Evolutionary conservation across 169 alveolate species (phyloP).

Genomic region (Plasmodium inui): DNA sequence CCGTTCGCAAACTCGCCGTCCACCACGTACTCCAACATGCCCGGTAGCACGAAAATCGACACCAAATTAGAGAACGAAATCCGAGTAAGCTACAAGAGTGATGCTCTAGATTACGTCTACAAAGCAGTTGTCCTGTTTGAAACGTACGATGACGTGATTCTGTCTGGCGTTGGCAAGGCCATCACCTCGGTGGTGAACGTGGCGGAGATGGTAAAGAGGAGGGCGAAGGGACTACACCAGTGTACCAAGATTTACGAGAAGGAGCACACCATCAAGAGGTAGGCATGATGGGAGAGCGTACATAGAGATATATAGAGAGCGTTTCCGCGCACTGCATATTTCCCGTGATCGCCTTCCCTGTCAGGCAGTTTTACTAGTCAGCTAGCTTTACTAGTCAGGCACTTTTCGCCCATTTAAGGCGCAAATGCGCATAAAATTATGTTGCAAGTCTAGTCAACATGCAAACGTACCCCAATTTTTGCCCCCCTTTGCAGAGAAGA

Average conservation of each 20-base stretch:
- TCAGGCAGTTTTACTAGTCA: too few relatives aligned
- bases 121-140: conserved; percentile 67
- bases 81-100: conserved; percentile 61
- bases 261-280: conserved; percentile 65
- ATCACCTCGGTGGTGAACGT: conserved; percentile 72
- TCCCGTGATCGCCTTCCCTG: background rate
- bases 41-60: conserved; percentile 67
- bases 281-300: background rate
- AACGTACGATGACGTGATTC: conserved; percentile 45
- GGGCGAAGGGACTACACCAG: conserved; percentile 65
- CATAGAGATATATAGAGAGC: background rate
- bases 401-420: background rate
- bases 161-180: conserved; percentile 77
- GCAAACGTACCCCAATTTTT: background rate
- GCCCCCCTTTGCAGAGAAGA: conserved; percentile 27
- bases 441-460: background rate
- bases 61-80: conserved; percentile 63
- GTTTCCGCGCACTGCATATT: background rate
- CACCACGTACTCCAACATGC: conserved; percentile 37
- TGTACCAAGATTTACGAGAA: conserved; percentile 55
- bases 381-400: too few relatives aligned
- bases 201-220: conserved; percentile 74
- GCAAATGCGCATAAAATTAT: background rate
- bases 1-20: background rate
- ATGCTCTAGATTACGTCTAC: conserved; percentile 71